phyloP scores from a whole-genome alignment of 1,284 basidiomycete species.

The Sanghuangporus sanghuang region DNA sequence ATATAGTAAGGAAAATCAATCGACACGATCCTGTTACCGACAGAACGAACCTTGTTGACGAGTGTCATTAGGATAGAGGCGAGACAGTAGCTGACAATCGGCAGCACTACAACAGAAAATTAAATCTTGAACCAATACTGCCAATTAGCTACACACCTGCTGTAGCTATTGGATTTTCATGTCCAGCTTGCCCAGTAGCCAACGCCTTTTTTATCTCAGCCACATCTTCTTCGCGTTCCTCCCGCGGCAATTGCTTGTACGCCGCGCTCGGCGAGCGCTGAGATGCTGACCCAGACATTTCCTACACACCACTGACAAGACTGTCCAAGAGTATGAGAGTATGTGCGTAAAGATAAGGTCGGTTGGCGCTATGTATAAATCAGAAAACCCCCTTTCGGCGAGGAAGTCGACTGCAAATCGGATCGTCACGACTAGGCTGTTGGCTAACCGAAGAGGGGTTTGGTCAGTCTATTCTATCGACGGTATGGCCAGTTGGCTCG shows the following conservation, averaged over 20 bases:
- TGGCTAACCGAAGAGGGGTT: not conserved
- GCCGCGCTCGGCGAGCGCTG: constrained; percentile 10
- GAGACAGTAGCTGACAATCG: constrained; percentile 87
- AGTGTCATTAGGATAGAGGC: constrained; percentile 98
- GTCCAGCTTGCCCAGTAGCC: constrained; percentile 44
- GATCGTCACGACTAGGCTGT: not conserved
- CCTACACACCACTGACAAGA: not conserved
- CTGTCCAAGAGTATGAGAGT: not conserved
- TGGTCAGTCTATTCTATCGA: too few species aligned
- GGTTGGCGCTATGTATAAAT: too few species aligned
- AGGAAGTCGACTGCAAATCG: not conserved
- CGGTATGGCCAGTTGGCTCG: too few species aligned
- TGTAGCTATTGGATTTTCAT: constrained; percentile 28
- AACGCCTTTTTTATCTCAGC: constrained; percentile 60
- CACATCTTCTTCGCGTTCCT: constrained; percentile 36
- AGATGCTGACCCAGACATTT: constrained; percentile 10
- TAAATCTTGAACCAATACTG: constrained; percentile 18
- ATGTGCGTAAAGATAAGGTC: too few species aligned
- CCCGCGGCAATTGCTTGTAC: constrained; percentile 12
- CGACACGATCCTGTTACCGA: constrained; percentile 1
- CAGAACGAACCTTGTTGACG: constrained; percentile 82
- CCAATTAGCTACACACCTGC: constrained; percentile 31
- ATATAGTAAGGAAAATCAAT: constrained; percentile 2
- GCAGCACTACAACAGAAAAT: constrained; percentile 45
- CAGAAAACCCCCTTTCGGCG: not conserved